These are phyloP conservation scores for Aspergillus vadensis DNA, from an alignment of 2,329 filamentous ascomycete genomes.

Conservation along the genomic window DNA sequence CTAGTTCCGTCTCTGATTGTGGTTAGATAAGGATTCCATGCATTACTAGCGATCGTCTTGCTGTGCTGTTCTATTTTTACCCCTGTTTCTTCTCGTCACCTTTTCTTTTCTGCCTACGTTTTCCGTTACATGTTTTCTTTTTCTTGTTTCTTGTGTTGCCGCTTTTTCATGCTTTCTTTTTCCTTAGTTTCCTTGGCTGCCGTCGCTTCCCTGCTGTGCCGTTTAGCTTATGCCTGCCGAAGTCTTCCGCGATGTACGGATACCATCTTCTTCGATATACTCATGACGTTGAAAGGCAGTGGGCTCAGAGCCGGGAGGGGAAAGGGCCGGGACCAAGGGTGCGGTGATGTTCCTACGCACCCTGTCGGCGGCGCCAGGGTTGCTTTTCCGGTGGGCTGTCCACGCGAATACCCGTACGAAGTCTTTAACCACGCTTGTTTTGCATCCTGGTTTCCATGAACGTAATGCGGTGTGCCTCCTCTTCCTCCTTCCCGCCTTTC, in stretches of 20 bases:
- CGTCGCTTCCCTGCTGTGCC: neutral
- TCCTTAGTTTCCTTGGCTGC: neutral
- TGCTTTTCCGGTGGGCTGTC: neutral
- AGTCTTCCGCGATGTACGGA: neutral
- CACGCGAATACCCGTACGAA: neutral
- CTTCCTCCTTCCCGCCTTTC: no score
- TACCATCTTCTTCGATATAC: conserved; percentile 1
- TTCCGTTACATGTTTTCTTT: conserved; percentile 13
- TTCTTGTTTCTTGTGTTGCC: neutral
- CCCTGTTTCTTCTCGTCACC: conserved; percentile 3
- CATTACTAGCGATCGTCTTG: conserved; percentile 29
- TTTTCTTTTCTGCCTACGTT: conserved; percentile 2
- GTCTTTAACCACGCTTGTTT: neutral
- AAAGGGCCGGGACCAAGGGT: neutral
- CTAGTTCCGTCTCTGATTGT: conserved; percentile 18
- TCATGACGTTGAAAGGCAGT: conserved; percentile 2
- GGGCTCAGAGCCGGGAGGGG: neutral
- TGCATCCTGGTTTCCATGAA: neutral
- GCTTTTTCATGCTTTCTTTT: conserved; percentile 4
- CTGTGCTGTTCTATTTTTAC: conserved; percentile 13
- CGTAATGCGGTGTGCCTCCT: neutral
- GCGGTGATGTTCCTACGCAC: neutral
- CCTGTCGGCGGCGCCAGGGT: neutral
- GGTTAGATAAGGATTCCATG: conserved; percentile 30
- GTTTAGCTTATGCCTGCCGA: neutral